Evolutionary conservation across 2,329 filamentous ascomycete genomes (phyloP).

Genomic region (Cladophialophora chaetospira): DNA sequence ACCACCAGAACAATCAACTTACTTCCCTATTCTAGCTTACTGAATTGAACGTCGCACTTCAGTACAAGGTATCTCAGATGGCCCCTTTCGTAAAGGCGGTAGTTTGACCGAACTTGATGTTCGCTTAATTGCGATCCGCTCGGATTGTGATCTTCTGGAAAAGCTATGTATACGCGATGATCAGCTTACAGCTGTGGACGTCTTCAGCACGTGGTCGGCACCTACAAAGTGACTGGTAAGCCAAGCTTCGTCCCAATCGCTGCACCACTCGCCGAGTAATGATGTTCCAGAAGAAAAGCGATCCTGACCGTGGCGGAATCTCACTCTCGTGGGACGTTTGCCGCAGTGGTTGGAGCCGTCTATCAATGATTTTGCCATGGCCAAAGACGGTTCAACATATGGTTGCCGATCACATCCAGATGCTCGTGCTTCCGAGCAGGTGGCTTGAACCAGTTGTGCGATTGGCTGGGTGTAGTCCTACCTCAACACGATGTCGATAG

Average conservation of each 20-base stretch:
- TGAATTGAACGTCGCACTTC: too few relatives aligned
- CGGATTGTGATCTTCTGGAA: not conserved
- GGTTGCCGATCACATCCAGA: not conserved
- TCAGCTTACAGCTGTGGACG: not conserved
- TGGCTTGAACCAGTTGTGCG: not conserved
- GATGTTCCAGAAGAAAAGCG: not conserved
- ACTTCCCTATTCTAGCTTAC: too few relatives aligned
- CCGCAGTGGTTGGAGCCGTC: not conserved
- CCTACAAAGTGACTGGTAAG: not conserved
- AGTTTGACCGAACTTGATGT: too few relatives aligned
- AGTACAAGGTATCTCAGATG: too few relatives aligned
- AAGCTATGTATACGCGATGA: conserved; percentile 2
- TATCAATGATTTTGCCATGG: not conserved
- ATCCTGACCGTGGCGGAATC: not conserved
- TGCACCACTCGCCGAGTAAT: not conserved
- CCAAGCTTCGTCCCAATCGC: not conserved
- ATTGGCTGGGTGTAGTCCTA: not conserved
- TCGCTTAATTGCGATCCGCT: not conserved
- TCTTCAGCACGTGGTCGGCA: not conserved
- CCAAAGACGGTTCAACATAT: not conserved
- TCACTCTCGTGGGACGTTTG: not conserved
- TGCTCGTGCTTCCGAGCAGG: not conserved
- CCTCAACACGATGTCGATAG: not conserved
- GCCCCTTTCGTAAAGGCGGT: too few relatives aligned
- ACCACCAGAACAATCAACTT: too few relatives aligned